Conservation (phyloP, 2,329 filamentous ascomycete genomes). For the Fusarium caatingaense region DNA sequence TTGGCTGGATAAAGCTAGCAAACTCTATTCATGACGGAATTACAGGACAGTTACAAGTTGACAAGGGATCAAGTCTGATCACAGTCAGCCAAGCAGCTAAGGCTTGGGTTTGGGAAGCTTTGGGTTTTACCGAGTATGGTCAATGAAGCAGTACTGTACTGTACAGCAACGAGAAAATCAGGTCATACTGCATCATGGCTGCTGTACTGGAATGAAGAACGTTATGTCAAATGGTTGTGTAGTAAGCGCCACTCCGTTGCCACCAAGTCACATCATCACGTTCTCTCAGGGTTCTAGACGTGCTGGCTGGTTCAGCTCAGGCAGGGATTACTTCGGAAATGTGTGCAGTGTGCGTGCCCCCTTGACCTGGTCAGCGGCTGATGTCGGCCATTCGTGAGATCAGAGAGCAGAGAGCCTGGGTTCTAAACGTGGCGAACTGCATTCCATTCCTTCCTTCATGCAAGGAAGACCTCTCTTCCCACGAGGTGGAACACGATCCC, state of each 20-base stretch:
- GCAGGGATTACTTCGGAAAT: neutral
- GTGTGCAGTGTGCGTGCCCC: neutral
- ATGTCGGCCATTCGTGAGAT: neutral
- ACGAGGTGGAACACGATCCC: neutral
- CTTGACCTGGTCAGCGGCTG: slow-evolving; percentile 4
- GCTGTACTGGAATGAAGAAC: slow-evolving; percentile 15
- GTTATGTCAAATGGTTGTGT: neutral
- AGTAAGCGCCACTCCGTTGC: neutral
- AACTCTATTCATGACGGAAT: slow-evolving; percentile 9
- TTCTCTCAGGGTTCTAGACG: slow-evolving; percentile 6
- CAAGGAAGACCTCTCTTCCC: neutral
- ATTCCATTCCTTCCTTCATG: slow-evolving; percentile 1
- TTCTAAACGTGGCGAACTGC: slow-evolving; percentile 3
- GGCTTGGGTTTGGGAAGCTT: neutral
- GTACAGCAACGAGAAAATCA: neutral
- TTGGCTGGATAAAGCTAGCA: slow-evolving; percentile 16
- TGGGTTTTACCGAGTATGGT: neutral
- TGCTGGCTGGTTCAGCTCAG: neutral
- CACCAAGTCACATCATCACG: neutral
- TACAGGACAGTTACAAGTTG: neutral
- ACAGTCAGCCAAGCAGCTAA: neutral
- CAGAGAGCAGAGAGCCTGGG: neutral
- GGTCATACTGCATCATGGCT: neutral
- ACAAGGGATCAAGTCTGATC: neutral
- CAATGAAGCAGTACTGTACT: neutral